Conservation (phyloP, 1,284 basidiomycete species). For the Cutaneotrichosporon sp. region DNA sequence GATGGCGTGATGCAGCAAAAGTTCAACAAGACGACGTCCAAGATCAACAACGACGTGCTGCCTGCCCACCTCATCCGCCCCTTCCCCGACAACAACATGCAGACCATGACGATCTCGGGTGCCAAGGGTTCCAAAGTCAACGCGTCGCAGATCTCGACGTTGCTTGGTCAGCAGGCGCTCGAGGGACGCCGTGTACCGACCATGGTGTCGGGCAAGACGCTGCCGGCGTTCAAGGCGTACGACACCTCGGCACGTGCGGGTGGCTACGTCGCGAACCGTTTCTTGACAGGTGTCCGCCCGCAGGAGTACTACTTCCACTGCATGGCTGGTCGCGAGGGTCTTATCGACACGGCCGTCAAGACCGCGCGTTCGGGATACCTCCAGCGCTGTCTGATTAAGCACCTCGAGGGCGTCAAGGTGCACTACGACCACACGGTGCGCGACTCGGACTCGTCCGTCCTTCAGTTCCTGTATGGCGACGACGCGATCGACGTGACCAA, state of each 20-base stretch:
- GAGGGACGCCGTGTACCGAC: slow-evolving; percentile 98
- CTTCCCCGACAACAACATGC: slow-evolving; percentile 99
- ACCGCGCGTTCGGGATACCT: slow-evolving; percentile 98
- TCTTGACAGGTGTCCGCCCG: slow-evolving; percentile 96
- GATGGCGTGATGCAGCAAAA: slow-evolving; percentile 88
- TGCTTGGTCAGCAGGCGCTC: slow-evolving; percentile 94
- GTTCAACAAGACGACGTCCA: slow-evolving; percentile 85
- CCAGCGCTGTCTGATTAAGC: slow-evolving; percentile 97
- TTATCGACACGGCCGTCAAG: slow-evolving; percentile 99
- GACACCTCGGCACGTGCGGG: slow-evolving; percentile 96
- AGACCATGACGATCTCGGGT: slow-evolving; percentile 97
- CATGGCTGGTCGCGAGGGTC: slow-evolving; percentile 98
- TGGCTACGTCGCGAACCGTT: slow-evolving; percentile 99
- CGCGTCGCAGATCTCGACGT: slow-evolving; percentile 94
- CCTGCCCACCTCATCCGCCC: slow-evolving; percentile 84
- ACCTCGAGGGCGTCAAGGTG: slow-evolving; percentile 91
- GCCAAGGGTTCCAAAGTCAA: slow-evolving; percentile 98
- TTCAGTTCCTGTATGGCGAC: slow-evolving; percentile 98
- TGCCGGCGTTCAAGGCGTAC: slow-evolving; percentile 95
- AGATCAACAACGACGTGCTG: slow-evolving; percentile 82
- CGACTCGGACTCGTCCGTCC: slow-evolving; percentile 86
- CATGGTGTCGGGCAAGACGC: slow-evolving; percentile 98
- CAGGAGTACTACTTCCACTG: slow-evolving; percentile 99
- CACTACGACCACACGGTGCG: slow-evolving; percentile 99
- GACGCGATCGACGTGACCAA: slow-evolving; percentile 96